Conservation (phyloP, 352 stramenopile genomes). For the Phytophthora uliginosa region DNA sequence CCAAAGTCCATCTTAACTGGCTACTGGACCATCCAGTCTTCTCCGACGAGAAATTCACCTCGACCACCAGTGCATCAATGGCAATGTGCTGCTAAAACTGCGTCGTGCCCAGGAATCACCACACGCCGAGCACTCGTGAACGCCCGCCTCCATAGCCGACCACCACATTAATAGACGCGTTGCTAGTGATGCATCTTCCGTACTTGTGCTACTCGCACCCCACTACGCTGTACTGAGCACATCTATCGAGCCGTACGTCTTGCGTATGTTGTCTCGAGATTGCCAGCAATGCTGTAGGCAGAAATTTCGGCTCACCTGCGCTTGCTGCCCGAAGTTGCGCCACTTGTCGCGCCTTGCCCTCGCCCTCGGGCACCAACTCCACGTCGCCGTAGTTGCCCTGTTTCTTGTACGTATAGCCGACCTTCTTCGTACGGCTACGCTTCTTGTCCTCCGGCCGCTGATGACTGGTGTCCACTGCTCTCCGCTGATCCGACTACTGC, state of each 20-base stretch:
- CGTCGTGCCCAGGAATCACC: background rate
- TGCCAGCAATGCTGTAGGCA: background rate
- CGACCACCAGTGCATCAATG: background rate
- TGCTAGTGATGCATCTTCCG: background rate
- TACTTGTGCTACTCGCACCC: background rate
- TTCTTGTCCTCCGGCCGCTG: background rate
- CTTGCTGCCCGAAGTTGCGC: background rate
- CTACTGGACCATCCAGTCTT: background rate
- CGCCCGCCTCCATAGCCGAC: background rate
- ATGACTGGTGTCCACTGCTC: background rate
- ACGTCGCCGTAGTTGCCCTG: background rate
- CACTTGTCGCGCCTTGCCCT: too few relatives aligned
- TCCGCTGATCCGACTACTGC: background rate
- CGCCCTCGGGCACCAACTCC: background rate
- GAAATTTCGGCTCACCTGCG: background rate
- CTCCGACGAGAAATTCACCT: background rate
- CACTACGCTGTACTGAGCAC: background rate
- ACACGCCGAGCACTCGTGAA: background rate
- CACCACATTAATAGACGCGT: background rate
- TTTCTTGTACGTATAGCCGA: background rate
- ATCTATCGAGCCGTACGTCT: background rate
- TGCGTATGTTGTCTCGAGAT: background rate
- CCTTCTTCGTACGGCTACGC: background rate
- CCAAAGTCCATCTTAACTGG: background rate
- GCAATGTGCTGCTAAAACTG: background rate